Evolutionary conservation across 2,329 filamentous ascomycete species (phyloP).

Genomic region (Bertia moriformis): DNA sequence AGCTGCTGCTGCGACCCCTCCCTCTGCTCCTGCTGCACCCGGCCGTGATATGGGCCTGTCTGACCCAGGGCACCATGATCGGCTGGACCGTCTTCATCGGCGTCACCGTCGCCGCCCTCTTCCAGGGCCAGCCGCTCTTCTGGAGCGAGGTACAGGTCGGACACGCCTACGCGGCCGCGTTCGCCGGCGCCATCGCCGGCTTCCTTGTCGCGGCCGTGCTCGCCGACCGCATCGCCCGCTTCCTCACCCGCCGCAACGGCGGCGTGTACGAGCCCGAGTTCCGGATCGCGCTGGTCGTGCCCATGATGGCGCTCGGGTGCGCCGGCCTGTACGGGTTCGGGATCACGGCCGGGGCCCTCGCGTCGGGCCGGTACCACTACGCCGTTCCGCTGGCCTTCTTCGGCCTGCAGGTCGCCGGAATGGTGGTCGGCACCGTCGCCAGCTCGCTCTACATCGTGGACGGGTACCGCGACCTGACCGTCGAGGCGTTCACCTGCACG

Average conservation of each 20-base stretch:
- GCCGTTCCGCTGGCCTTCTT: constrained; percentile 70
- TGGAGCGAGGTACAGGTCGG: constrained; percentile 71
- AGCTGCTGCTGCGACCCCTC: constrained; percentile 57
- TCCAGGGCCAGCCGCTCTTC: constrained; percentile 66
- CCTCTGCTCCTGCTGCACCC: constrained; percentile 68
- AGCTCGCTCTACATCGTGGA: constrained; percentile 82
- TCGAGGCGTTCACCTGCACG: constrained; percentile 80
- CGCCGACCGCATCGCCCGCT: constrained; percentile 57
- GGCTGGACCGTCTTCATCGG: constrained; percentile 93
- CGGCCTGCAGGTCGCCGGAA: constrained; percentile 68
- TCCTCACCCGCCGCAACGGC: constrained; percentile 58
- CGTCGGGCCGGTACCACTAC: too few relatives aligned
- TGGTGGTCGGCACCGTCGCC: constrained; percentile 82
- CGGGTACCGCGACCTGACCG: constrained; percentile 71
- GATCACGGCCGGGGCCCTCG: too few relatives aligned
- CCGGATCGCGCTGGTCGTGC: constrained; percentile 66
- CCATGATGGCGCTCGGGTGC: constrained; percentile 64
- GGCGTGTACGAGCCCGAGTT: constrained; percentile 89
- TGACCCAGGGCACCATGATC: constrained; percentile 80
- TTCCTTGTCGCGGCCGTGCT: constrained; percentile 62
- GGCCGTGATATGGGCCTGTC: constrained; percentile 48
- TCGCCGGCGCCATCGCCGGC: constrained; percentile 67
- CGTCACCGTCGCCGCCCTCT: constrained; percentile 68
- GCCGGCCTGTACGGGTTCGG: constrained; percentile 77
- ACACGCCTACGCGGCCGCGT: constrained; percentile 76